Evolutionary conservation across 352 stramenopile genomes (phyloP).

Genomic region (Pythium aquatile): DNA sequence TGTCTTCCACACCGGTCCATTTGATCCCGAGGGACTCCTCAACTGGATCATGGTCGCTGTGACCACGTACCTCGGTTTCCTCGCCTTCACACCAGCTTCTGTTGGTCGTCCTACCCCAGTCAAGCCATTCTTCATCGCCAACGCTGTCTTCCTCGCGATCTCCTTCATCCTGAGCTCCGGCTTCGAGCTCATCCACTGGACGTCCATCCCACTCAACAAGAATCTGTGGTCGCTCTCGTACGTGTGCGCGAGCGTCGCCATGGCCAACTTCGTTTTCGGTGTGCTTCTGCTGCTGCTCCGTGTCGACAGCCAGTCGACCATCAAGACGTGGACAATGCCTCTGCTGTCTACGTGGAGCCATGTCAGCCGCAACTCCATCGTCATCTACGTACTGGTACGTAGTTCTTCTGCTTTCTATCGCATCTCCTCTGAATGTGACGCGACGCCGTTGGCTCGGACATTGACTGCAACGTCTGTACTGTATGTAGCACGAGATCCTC

Average conservation of each 20-base stretch:
- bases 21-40: conserved; percentile 76
- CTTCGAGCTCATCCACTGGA: conserved; percentile 20
- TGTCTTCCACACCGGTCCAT: conserved; percentile 56
- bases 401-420: background rate
- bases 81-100: conserved; percentile 28
- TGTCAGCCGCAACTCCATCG: conserved; percentile 76
- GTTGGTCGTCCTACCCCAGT: background rate
- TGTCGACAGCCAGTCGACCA: background rate
- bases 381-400: conserved; percentile 68
- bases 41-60: conserved; percentile 71
- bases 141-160: background rate
- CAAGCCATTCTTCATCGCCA: background rate
- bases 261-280: conserved; percentile 31
- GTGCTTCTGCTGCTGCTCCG: conserved; percentile 11
- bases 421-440: background rate
- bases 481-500: conserved; percentile 47
- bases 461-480: no score
- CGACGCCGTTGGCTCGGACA: no score
- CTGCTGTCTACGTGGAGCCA: conserved; percentile 22
- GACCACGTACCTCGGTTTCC: conserved; percentile 65
- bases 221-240: conserved; percentile 84
- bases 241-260: conserved; percentile 43
- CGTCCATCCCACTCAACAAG: conserved; percentile 77
- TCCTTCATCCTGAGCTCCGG: conserved; percentile 9
- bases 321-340: conserved; percentile 23